Conservation (phyloP, 2,329 filamentous ascomycete genomes). For the Aspergillus floridensis region DNA sequence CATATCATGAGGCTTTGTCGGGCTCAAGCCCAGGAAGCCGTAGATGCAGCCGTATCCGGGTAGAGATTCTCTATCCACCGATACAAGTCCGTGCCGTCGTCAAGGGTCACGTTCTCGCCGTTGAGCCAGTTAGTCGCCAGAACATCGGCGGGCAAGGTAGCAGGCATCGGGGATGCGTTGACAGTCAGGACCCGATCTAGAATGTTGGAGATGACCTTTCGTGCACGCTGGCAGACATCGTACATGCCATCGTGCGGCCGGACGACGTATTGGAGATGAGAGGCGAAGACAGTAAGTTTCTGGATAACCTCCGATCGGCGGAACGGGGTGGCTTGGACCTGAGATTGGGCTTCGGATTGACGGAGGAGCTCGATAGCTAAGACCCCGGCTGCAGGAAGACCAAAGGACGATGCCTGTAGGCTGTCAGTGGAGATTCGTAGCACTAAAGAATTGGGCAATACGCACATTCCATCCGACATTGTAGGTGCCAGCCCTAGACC, state of each 20-base stretch:
- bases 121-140: constrained; percentile 9
- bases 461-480: constrained; percentile 20
- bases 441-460: background rate
- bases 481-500: constrained; percentile 11
- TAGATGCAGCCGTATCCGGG: background rate
- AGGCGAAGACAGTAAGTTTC: constrained; percentile 27
- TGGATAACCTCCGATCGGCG: constrained; percentile 30
- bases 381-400: constrained; percentile 28
- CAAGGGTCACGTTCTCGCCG: constrained; percentile 4
- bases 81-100: constrained; percentile 4
- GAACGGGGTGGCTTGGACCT: constrained; percentile 3
- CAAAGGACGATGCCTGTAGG: constrained; percentile 18
- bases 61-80: constrained; percentile 2
- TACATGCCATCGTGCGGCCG: constrained; percentile 24
- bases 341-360: constrained; percentile 8
- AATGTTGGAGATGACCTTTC: constrained; percentile 21
- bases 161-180: constrained; percentile 1
- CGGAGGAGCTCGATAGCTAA: constrained; percentile 29
- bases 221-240: constrained; percentile 24
- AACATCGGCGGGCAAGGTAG: background rate
- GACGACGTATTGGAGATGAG: constrained; percentile 23
- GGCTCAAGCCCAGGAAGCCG: constrained; percentile 1
- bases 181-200: constrained; percentile 18
- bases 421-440: constrained; percentile 9
- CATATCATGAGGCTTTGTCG: background rate